Evolutionary conservation across 768 basidiomycete species (phyloP), one percentile per base, ranked within the genome.

Genomic region (Hygrocybe coccinea): DNA sequence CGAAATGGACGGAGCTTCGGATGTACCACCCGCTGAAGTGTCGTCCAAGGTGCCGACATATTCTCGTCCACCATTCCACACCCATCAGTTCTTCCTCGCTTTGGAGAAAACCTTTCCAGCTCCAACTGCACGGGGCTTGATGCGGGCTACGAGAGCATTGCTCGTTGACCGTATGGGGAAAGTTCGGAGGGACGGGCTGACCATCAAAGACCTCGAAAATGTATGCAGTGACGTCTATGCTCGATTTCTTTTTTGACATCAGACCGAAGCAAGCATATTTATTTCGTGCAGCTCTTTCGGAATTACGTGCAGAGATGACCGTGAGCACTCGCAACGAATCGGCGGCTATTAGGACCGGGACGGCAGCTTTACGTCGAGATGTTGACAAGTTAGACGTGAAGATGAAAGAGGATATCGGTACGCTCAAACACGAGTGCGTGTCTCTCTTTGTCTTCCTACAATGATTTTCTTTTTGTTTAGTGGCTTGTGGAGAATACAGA

Each of bases 391-490:
- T 97, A 45, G 84, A 87, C 62, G 85, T 87, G 39, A 95, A 90
- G 73, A 88, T 99, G 84, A 95, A 95, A 72, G 93, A 97, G 69
- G 91, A 95, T 59, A 73, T 98, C 21, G 84, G 81, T 14, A 87
- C 81, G 44, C 76, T 99, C 62, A 93, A 90, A 70, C 95, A 97
- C 65, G 95, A 98, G 94, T 95, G 61, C 54, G 87, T 82, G 45
- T 41, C 37, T 33, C 21, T 21, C 24, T 8, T 43, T 38, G 56
- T 37, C 38, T 25, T 54, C 50, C 43, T 24, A 6, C 15, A 19
- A 52, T 11, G 35, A 56, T 46, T 51, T 46, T 41, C 61, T 44
- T 56, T 50, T 37, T 14, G 25, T 24, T 33, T 36, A 2, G 25
- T 35, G 37, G 17, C 10, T 21, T 39, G 15, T 46, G 12, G 50